phyloP scores from a whole-genome alignment of 805 yeast genomes.

The Yarrowia hollandica region DNA sequence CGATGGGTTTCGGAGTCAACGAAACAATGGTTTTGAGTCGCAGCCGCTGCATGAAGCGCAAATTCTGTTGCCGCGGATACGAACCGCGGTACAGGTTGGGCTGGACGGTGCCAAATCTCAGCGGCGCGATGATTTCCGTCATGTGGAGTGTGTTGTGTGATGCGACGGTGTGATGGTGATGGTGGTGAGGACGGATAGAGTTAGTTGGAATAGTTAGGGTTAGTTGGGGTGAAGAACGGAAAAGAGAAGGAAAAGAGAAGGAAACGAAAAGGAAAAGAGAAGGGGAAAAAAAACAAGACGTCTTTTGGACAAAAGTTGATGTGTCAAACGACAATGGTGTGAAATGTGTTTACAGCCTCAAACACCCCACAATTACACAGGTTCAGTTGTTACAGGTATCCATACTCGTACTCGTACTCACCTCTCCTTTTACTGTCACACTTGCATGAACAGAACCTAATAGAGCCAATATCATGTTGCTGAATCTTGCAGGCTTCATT shows the following conservation, averaged over 20 bases:
- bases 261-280: background rate
- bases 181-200: background rate
- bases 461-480: background rate
- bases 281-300: background rate
- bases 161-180: background rate
- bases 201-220: background rate
- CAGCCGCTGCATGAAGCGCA: constrained; percentile 64
- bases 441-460: constrained; percentile 20
- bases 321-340: no score
- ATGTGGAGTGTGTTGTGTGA: background rate
- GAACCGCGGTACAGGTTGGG: constrained; percentile 78
- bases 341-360: no score
- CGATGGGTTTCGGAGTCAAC: constrained; percentile 72
- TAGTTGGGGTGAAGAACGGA: background rate
- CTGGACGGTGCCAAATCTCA: constrained; percentile 71
- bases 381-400: no score
- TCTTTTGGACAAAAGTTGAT: no score
- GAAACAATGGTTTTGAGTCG: constrained; percentile 71
- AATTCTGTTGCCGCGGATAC: constrained; percentile 76
- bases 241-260: background rate
- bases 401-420: no score
- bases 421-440: constrained; percentile 1
- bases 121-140: constrained; percentile 53
- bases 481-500: no score
- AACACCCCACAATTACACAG: no score